Percentiles rank a stretch among this genome's conserved stretches.
Conservation (phyloP, 768 basidiomycete genomes). For the Mycena crocata region DNA sequence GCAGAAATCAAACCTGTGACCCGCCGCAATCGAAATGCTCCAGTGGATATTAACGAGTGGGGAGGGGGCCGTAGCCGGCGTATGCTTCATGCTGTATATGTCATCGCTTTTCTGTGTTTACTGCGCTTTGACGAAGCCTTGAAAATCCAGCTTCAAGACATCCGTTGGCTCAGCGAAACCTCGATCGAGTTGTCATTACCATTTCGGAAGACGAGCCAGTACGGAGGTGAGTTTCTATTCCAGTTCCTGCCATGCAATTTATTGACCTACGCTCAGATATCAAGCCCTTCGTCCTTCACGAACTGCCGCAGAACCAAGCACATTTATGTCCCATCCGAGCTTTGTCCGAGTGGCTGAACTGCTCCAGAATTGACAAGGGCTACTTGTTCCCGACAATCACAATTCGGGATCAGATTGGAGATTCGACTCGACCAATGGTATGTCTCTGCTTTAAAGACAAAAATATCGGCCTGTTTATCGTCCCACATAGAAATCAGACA, state of each 20-base stretch:
- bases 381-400: constrained; percentile 49
- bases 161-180: constrained; percentile 21
- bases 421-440: constrained; percentile 41
- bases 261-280: too few relatives aligned
- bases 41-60: constrained; percentile 38
- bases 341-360: constrained; percentile 43
- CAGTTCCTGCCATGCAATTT: too few relatives aligned
- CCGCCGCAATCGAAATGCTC: constrained; percentile 22
- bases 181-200: constrained; percentile 37
- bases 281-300: constrained; percentile 41
- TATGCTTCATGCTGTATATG: constrained; percentile 47
- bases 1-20: constrained; percentile 33
- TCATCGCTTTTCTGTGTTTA: constrained; percentile 48
- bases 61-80: constrained; percentile 41
- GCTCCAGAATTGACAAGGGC: constrained; percentile 37
- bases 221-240: constrained; percentile 37
- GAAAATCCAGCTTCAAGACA: constrained; percentile 45
- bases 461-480: background rate
- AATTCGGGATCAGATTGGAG: constrained; percentile 41
- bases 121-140: constrained; percentile 49
- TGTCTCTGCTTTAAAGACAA: background rate
- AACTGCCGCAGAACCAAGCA: constrained; percentile 37
- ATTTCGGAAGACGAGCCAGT: constrained; percentile 44
- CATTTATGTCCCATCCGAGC: constrained; percentile 51
- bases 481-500: constrained; percentile 44